Base-by-base conservation (phyloP, 768 basidiomycete species). In the Russula foetens region DNA sequence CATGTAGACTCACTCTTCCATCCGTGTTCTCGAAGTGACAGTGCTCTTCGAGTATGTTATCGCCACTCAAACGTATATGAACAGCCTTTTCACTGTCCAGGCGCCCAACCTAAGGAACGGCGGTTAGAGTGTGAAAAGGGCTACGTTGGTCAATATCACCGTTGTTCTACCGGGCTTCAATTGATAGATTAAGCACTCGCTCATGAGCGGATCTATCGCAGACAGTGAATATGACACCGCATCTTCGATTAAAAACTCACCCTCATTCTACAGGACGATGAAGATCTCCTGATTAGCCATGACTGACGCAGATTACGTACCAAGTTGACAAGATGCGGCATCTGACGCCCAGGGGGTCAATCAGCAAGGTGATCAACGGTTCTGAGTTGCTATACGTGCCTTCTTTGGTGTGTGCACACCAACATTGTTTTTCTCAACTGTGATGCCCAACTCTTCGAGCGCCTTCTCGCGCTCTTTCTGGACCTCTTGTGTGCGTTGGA, bases 341-440 rank as follows among this genome's bases (percentile, higher is more conserved):
- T 93, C 90, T 94, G 68, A 57, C 11, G 46, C 15, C 7, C 29
- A 26, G 14, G 24, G 17, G 24, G 17, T 47, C 44, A 50, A 56
- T 29, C 24, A 41, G 14, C 5, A 28, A 38, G 51, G 9, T 12
- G 35, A 31, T 29, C 7, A 24, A 19, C 4, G 12, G 14, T n/a
- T 6, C 39, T 48, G 26, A 14, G 28, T 41, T 24, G 43, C 38
- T 26, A 28, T n/a, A 49, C 59, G 54, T 35, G 12, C 90, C 81
- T 87, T 92, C 81, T 98, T 98, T 31, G 97, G 97, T 23, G 97
- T 94, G 77, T 97, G 94, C 58, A 99, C 97, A 53, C 97, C 96
- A 58, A 98, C 90, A 58, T 91, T 75, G 71, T 94, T 90, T 81
- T 94, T 98, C 75, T 98, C 96, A 61, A 99, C 92, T 43, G 90